phyloP scores from a whole-genome alignment of 352 stramenopile genomes.

The Pythium phragmiticola region DNA sequence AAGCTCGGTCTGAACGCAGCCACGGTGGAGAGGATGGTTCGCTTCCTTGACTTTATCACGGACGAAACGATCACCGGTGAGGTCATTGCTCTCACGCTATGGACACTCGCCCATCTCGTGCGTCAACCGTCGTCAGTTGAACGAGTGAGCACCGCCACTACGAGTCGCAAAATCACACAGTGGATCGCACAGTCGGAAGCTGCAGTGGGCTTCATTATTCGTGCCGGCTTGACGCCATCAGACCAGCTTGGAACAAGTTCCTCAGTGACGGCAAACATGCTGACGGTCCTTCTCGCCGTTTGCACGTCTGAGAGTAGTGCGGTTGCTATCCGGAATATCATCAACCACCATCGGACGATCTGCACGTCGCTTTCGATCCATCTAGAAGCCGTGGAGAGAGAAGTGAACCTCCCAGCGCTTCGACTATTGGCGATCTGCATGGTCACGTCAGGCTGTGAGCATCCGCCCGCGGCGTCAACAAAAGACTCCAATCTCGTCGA shows the following conservation, averaged over 20 bases:
- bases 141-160: background rate
- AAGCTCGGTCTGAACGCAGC: slow-evolving; percentile 32
- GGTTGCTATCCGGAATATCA: background rate
- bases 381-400: slow-evolving; percentile 54
- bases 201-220: slow-evolving; percentile 39
- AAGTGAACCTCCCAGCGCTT: slow-evolving; percentile 45
- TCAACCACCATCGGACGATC: slow-evolving; percentile 30
- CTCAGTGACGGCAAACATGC: slow-evolving; percentile 38
- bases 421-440: slow-evolving; percentile 47
- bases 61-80: slow-evolving; percentile 36
- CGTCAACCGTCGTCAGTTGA: slow-evolving; percentile 7
- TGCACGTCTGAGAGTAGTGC: slow-evolving; percentile 3
- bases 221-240: slow-evolving; percentile 35
- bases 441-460: slow-evolving; percentile 2
- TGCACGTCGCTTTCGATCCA: slow-evolving; percentile 40
- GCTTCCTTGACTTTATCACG: slow-evolving; percentile 37
- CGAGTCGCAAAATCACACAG: slow-evolving; percentile 17
- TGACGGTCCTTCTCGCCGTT: slow-evolving; percentile 38
- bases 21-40: slow-evolving; percentile 40
- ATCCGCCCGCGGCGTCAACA: background rate
- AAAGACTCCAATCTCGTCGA: background rate
- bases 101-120: slow-evolving; percentile 46
- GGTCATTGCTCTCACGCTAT: slow-evolving; percentile 37
- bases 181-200: slow-evolving; percentile 37
- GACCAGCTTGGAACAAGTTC: slow-evolving; percentile 32